These are phyloP conservation scores for Cylindricascospora bacillispora DNA, from an alignment of 1,139 yeast species.

Conservation along the genomic window DNA sequence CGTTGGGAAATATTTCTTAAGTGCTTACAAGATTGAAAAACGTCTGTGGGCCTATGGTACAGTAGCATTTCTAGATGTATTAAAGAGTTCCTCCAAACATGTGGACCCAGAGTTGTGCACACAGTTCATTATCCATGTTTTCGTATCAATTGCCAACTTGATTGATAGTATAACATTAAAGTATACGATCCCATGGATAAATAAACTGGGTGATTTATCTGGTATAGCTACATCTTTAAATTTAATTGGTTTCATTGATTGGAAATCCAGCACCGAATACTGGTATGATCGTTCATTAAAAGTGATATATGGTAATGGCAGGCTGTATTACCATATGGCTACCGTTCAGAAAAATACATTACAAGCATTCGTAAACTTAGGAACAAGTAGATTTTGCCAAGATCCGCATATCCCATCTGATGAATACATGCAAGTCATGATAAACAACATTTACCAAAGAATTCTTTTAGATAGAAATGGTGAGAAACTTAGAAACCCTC, in stretches of 20 bases:
- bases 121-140: conserved; percentile 30
- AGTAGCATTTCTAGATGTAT: conserved; percentile 65
- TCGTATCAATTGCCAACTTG: conserved; percentile 33
- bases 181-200: conserved; percentile 58
- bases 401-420: conserved; percentile 77
- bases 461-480: conserved; percentile 33
- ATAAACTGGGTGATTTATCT: conserved; percentile 64
- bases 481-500: conserved; percentile 13
- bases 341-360: conserved; percentile 71
- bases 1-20: conserved; percentile 55
- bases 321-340: conserved; percentile 69
- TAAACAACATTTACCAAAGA: conserved; percentile 66
- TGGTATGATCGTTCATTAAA: conserved; percentile 66
- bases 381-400: conserved; percentile 63
- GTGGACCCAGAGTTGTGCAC: conserved; percentile 33
- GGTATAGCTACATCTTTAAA: conserved; percentile 75
- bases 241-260: conserved; percentile 63
- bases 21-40: conserved; percentile 61
- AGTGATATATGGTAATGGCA: conserved; percentile 66
- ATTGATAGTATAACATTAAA: conserved; percentile 36
- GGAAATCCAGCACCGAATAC: conserved; percentile 67
- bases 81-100: conserved; percentile 52
- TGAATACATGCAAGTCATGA: conserved; percentile 61
- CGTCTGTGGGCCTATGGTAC: conserved; percentile 78
- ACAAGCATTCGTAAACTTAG: conserved; percentile 66